Conservation (phyloP, 495 filamentous ascomycete genomes). For the Melanomma pulvis-pyrius region DNA sequence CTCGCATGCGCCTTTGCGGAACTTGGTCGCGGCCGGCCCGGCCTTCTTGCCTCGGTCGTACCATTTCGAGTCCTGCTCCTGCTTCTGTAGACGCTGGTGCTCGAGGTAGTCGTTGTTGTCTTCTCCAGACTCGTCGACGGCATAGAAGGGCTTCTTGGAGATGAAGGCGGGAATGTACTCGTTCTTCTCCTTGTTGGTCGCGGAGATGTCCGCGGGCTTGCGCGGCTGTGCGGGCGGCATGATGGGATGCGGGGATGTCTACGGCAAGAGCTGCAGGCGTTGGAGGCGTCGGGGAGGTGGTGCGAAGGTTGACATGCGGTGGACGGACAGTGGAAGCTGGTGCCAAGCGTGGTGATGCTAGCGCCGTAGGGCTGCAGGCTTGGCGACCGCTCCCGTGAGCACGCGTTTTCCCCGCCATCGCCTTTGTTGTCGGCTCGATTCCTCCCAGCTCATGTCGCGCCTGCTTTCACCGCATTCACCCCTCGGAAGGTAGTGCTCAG, state of each 20-base stretch:
- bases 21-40: slow-evolving; percentile 88
- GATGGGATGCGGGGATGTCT: slow-evolving; percentile 20
- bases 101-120: slow-evolving; percentile 87
- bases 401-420: slow-evolving; percentile 24
- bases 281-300: neutral
- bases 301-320: too few species aligned
- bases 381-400: slow-evolving; percentile 15
- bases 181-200: slow-evolving; percentile 59
- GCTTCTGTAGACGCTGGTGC: slow-evolving; percentile 87
- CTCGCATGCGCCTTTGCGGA: slow-evolving; percentile 95
- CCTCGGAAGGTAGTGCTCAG: neutral
- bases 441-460: slow-evolving; percentile 3
- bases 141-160: slow-evolving; percentile 96
- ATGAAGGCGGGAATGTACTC: slow-evolving; percentile 99
- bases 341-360: slow-evolving; percentile 1
- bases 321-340: neutral
- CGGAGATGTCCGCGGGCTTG: slow-evolving; percentile 43
- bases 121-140: slow-evolving; percentile 70
- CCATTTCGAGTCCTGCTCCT: slow-evolving; percentile 76
- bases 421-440: slow-evolving; percentile 3
- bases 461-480: neutral
- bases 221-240: slow-evolving; percentile 43
- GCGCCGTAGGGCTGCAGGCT: slow-evolving; percentile 30
- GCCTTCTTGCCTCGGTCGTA: slow-evolving; percentile 82
- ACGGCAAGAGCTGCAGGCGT: neutral